Percentiles rank a stretch among this genome's conserved stretches.
phyloP scores from a whole-genome alignment of 208 protist genomes.

The Herpetomonas muscarum region DNA sequence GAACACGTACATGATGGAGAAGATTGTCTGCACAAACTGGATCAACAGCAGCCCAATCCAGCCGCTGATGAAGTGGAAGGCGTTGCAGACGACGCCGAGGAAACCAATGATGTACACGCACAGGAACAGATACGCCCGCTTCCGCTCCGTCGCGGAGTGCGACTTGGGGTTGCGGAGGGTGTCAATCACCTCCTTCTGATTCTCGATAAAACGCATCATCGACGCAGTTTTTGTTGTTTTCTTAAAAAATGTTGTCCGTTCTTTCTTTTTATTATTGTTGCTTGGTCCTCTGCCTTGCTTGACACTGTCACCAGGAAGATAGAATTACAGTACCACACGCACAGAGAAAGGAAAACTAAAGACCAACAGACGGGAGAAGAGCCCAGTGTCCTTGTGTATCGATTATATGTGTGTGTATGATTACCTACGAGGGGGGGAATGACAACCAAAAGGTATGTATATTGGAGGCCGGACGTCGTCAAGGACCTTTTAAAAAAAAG shows the following conservation, averaged over 20 bases:
- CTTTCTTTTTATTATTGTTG: no score
- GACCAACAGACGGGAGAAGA: no score
- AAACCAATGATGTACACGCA: slow-evolving; percentile 63
- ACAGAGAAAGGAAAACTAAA: no score
- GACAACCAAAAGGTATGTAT: no score
- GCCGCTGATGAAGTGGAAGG: slow-evolving; percentile 75
- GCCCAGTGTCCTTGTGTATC: no score
- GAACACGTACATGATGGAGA: slow-evolving; percentile 72
- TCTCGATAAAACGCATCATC: slow-evolving; percentile 69
- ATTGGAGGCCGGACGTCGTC: no score
- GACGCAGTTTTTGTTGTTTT: background rate
- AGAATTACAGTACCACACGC: no score
- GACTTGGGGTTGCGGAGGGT: slow-evolving; percentile 52
- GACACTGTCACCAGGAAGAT: background rate
- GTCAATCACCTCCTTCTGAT: slow-evolving; percentile 68
- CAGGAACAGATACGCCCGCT: slow-evolving; percentile 77
- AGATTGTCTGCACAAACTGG: slow-evolving; percentile 63
- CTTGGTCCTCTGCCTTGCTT: no score
- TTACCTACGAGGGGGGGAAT: no score
- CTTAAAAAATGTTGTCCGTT: slow-evolving; percentile 17
- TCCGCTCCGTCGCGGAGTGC: slow-evolving; percentile 71
- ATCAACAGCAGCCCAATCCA: slow-evolving; percentile 62
- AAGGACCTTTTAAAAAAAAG: no score
- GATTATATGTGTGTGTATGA: no score
- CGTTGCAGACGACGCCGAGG: slow-evolving; percentile 42